Base-by-base conservation (phyloP, 208 protist species). In the Trypanosoma cruzi region DNA sequence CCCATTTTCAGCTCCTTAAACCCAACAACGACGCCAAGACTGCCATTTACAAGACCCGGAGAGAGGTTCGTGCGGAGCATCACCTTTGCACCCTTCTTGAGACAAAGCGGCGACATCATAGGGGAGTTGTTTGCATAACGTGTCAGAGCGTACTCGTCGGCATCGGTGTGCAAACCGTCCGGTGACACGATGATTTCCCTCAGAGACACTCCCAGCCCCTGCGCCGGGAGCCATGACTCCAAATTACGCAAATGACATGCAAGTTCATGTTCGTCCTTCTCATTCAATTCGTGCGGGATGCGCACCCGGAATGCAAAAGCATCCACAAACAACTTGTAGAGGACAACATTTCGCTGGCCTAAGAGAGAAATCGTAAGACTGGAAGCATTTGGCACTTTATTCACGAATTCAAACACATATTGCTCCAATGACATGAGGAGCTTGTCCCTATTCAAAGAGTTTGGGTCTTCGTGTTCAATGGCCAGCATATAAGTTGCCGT, bases 41-140 rank as follows among this genome's bases (percentile, higher is more conserved):
- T 90, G 50, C 93, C 93, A 71, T 97, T 96, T 8, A 96, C 93
- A 32, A 96, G 78, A 31, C 69, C 73, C 0, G 73, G 78, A 1
- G 77, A 71, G 18, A 97, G 71, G 54, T 97, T 97, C 1, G 78
- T 72, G 44, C 87, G 80, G 29, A 96, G 79, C 90, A 97, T 95
- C 53, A 97, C 93, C 5, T 81, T 81, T 14, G 85, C 85, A 4
- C 92, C 92, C 8, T 87, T 59, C 57, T 95, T 93, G 2, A 95
- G 73, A 8, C 48, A 28, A 29, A 96, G 66, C 49, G 84, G 67
- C 8, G 52, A 48, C 13, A 67, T 71, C 64, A 93, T 82, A n/a
- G 87, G 77, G 4, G 84, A 77, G 24, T 66, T 71, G 4, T 72
- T 56, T 52, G 88, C 89, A 75, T 94, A 93, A 22, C 82, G 86